Evolutionary conservation across 371 early-diverging fungal genomes (phyloP), one percentile per base, ranked within the genome.

Genomic region (Dinochytrium kinnereticum): DNA sequence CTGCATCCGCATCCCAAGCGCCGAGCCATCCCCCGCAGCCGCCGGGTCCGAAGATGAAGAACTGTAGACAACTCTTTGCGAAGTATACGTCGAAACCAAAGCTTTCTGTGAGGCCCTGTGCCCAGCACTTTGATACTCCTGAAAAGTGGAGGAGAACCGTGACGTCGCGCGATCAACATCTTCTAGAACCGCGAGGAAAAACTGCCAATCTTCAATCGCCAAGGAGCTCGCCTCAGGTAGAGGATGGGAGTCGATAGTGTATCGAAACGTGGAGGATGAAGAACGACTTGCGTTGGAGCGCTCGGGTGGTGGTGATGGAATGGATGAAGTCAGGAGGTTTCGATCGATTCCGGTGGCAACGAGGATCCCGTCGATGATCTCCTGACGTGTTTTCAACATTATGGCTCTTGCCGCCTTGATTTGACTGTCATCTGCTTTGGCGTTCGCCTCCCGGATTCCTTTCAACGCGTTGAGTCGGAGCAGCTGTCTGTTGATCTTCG

Each of bases 121-220:
- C 19, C 37, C 37, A 37, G 34, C 13, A 37, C 34, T 61, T 7
- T 15, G 15, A 26, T 61, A 61, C 7, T 31, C 61, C 10, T 13
- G 19, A 19, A 15, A 10, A 28, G 2, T 10, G 5, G 37, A 3
- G 7, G 3, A 30, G 24, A 21, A 61, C 10, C 61, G 61, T 7
- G 28, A 3, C 36, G 61, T 24, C 5, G 61, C 66, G 2, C 66
- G 13, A 33, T 66, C 66, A 38, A 66, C 30, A 28, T 66, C 66
- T 28, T 66, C 66, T 3, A 66, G 38, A 26, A 66, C 44, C n/a
- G 38, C 44, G 24, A 66, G 44, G 44, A 7, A 38, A 44, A 66
- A 66, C 28, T 5, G 7, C 66, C 66, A 66, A 26, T 66, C 64
- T 2, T 64, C 33, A 37, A 37, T 28, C 10, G 2, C 64, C 17